phyloP scores from a whole-genome alignment of 441 rosid species.

The Adansonia gregorii region DNA sequence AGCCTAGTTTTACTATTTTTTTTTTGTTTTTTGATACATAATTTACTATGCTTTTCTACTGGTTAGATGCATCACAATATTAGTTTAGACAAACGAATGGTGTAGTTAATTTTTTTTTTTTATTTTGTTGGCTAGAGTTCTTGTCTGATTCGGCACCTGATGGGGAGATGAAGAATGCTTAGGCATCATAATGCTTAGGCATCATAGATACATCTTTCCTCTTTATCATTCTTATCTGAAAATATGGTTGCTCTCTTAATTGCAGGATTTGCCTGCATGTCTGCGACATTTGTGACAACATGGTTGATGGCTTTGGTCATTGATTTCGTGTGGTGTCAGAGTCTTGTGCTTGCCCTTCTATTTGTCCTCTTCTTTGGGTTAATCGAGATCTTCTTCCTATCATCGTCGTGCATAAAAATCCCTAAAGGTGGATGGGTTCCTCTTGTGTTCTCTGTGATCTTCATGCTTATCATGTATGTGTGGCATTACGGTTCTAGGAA shows the following conservation, averaged over 20 bases:
- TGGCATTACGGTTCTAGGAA: slow-evolving; percentile 91
- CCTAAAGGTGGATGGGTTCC: slow-evolving; percentile 94
- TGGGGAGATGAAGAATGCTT: neutral
- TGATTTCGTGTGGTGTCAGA: slow-evolving; percentile 69
- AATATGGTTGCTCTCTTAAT: slow-evolving; percentile 23
- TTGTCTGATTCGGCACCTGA: too few relatives aligned
- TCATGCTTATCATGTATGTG: slow-evolving; percentile 76
- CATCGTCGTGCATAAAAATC: slow-evolving; percentile 64
- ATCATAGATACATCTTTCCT: neutral
- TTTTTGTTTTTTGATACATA: neutral
- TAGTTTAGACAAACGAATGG: neutral
- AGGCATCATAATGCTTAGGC: neutral
- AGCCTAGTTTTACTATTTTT: neutral
- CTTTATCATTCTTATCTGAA: neutral
- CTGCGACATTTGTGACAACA: slow-evolving; percentile 62
- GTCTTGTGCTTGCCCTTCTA: slow-evolving; percentile 47
- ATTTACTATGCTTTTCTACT: neutral
- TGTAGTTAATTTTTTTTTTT: neutral
- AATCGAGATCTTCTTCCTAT: slow-evolving; percentile 64
- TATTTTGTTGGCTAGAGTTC: too few relatives aligned
- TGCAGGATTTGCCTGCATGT: slow-evolving; percentile 80
- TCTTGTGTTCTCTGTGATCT: slow-evolving; percentile 64
- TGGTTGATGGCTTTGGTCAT: slow-evolving; percentile 71
- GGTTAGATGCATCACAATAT: neutral
- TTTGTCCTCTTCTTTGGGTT: slow-evolving; percentile 64